Base-by-base conservation (phyloP, 768 basidiomycete species). In the Floccularia luteovirens region DNA sequence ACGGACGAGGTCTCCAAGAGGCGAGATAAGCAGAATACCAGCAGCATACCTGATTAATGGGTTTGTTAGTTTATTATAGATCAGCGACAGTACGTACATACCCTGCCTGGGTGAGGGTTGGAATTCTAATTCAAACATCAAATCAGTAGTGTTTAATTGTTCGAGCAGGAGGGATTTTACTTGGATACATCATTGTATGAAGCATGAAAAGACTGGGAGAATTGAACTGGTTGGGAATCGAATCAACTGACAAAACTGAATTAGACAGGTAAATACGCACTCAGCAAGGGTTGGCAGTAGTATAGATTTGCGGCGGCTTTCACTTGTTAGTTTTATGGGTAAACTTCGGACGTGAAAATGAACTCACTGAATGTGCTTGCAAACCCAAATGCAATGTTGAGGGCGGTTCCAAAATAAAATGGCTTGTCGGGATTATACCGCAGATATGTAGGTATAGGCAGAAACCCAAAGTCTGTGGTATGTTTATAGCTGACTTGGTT, bases 1-100 rank as follows among this genome's bases (percentile, higher is more conserved):
- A 14, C 83, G 81, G 21, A 90, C 71, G 16, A 92, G 71, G 55
- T 94, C 90, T 5, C 91, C 90, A 0, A 90, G 65, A 1, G 91
- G 90, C 0, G 84, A 75, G 39, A 93, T 75, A 30, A 91, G 58
- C 2, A 91, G 56, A 5, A 90, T 68, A 1, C 87, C 87, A 5
- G 63, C 63, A 1, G 81, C 83, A 55, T 89, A 90, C 31, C 85
- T 82, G 46, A 5, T 12, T 12, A 19, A 14, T 16, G 31, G 4
- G 24, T 33, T 35, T 20, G 35, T 37, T 6, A 39, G 39, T 21
- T 41, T 40, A 19, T 45, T 19, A 12, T 11, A 24, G n/a, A 19
- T 17, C 35, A 24, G 22, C 32, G 24, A 41, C 4, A 2, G 14
- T 4, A 43, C 16, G 32, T 34, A 19, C 59, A 35, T 56, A 81